These are phyloP conservation scores for Neofusicoccum sp. DNA, from an alignment of 2,329 filamentous ascomycete species.

Conservation along the genomic window DNA sequence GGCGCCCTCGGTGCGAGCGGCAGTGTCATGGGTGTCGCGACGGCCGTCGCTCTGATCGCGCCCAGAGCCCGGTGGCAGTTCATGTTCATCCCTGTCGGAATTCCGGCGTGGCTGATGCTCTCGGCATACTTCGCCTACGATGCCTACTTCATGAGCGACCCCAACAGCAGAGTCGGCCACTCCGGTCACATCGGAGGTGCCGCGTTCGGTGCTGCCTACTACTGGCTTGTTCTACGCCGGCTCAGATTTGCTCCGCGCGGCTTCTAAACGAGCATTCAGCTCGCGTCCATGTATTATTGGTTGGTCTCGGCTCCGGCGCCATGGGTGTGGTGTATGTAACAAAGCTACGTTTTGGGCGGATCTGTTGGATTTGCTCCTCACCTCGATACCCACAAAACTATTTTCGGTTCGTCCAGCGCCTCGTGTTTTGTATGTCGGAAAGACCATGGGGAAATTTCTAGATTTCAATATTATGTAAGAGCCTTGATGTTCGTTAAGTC, in stretches of 20 bases:
- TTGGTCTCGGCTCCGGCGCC: background rate
- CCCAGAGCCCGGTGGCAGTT: constrained; percentile 27
- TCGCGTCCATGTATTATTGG: background rate
- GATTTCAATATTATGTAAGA: too few species aligned
- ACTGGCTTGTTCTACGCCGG: constrained; percentile 24
- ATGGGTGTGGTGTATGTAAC: background rate
- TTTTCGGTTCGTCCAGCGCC: too few species aligned
- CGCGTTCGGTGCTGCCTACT: constrained; percentile 38
- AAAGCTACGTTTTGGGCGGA: background rate
- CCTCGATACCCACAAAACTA: background rate
- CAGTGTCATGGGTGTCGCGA: constrained; percentile 40
- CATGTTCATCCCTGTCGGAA: constrained; percentile 34
- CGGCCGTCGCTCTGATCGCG: constrained; percentile 39
- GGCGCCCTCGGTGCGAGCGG: constrained; percentile 41
- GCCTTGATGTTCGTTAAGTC: too few species aligned
- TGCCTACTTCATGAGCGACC: constrained; percentile 36
- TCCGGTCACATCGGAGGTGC: constrained; percentile 47
- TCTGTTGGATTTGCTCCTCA: background rate
- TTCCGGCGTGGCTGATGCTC: constrained; percentile 42
- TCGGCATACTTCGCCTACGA: constrained; percentile 39
- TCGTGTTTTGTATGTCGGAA: too few species aligned
- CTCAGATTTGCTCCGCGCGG: background rate
- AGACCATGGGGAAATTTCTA: too few species aligned
- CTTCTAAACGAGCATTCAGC: background rate
- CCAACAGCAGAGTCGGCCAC: constrained; percentile 35